phyloP scores from a whole-genome alignment of 2,329 filamentous ascomycete genomes.

The Penicillium hordei region DNA sequence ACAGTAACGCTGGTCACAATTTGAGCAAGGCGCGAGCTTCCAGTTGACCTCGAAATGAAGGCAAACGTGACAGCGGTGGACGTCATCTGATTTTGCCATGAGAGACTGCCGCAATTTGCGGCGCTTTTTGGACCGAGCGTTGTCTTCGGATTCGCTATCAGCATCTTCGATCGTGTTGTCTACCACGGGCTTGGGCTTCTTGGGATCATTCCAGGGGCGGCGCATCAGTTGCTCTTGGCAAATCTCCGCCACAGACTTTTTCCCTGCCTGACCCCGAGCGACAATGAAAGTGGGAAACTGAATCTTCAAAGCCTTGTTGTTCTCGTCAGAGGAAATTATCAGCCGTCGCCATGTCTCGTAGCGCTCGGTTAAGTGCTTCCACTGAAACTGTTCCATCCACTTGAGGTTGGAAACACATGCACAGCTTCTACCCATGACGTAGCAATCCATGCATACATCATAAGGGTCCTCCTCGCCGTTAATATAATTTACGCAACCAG shows the following conservation, averaged over 20 bases:
- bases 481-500: slow-evolving; percentile 70
- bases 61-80: slow-evolving; percentile 75
- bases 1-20: slow-evolving; percentile 77
- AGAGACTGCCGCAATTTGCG: slow-evolving; percentile 55
- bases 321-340: slow-evolving; percentile 71
- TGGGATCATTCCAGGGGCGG: slow-evolving; percentile 80
- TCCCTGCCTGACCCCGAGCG: slow-evolving; percentile 64
- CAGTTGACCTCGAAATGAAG: slow-evolving; percentile 76
- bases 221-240: slow-evolving; percentile 82
- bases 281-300: slow-evolving; percentile 62
- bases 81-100: slow-evolving; percentile 52
- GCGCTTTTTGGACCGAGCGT: slow-evolving; percentile 62
- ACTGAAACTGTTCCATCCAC: slow-evolving; percentile 93
- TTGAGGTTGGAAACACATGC: slow-evolving; percentile 78
- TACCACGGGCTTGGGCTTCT: slow-evolving; percentile 52
- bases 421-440: slow-evolving; percentile 94
- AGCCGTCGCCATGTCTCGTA: slow-evolving; percentile 82
- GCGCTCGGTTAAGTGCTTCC: slow-evolving; percentile 71
- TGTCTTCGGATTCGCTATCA: slow-evolving; percentile 57
- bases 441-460: slow-evolving; percentile 97
- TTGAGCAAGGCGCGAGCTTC: slow-evolving; percentile 78
- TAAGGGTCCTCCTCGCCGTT: slow-evolving; percentile 77
- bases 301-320: slow-evolving; percentile 53
- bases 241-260: slow-evolving; percentile 85
- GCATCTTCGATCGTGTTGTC: slow-evolving; percentile 29